Evolutionary conservation across 2,329 filamentous ascomycete species (phyloP).

Genomic region (Ustulina deusta): DNA sequence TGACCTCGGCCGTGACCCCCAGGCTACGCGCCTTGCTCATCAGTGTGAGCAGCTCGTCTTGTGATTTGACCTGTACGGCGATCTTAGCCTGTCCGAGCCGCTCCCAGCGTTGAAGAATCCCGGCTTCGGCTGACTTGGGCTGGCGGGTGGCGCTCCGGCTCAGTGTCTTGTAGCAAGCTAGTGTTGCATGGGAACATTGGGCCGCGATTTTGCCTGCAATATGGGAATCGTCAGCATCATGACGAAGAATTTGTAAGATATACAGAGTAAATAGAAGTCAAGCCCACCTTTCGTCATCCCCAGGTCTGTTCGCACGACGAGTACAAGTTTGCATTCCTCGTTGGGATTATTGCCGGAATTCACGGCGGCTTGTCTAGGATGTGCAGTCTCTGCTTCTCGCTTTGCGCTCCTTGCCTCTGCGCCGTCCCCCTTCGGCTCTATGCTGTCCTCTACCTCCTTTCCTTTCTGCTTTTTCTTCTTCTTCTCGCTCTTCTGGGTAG

Average conservation of each 20-base stretch:
- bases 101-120: slow-evolving; percentile 87
- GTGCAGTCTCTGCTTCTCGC: slow-evolving; percentile 32
- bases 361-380: slow-evolving; percentile 46
- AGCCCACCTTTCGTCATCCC: slow-evolving; percentile 94
- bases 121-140: slow-evolving; percentile 65
- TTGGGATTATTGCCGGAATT: slow-evolving; percentile 52
- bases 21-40: slow-evolving; percentile 84
- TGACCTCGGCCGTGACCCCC: slow-evolving; percentile 88
- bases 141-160: slow-evolving; percentile 64
- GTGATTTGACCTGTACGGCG: slow-evolving; percentile 86
- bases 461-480: slow-evolving; percentile 48
- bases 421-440: background rate
- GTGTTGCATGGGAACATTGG: slow-evolving; percentile 94
- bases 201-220: slow-evolving; percentile 91
- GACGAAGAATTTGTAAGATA: background rate
- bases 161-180: slow-evolving; percentile 95
- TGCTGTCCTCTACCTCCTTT: slow-evolving; percentile 47
- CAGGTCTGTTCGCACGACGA: slow-evolving; percentile 92
- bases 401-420: slow-evolving; percentile 22
- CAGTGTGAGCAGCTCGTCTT: slow-evolving; percentile 81
- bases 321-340: slow-evolving; percentile 93
- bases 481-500: slow-evolving; percentile 35
- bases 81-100: slow-evolving; percentile 89
- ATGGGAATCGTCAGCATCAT: slow-evolving; percentile 24
- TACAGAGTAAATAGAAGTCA: slow-evolving; percentile 5